phyloP scores from a whole-genome alignment of 495 filamentous ascomycete genomes.

The Hypoxylon lenormandii region DNA sequence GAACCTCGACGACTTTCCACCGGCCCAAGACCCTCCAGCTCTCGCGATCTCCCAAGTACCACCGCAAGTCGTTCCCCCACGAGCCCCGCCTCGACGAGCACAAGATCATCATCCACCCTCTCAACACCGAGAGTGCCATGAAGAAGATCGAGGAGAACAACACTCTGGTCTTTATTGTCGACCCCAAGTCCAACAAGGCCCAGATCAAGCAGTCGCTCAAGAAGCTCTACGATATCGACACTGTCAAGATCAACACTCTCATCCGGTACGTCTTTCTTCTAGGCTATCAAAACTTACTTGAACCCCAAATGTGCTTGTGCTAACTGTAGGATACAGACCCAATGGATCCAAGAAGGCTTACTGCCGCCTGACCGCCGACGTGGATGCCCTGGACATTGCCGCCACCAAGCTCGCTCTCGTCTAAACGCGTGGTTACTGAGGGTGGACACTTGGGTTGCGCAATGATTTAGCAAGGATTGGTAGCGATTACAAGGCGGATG shows the following conservation, averaged over 20 bases:
- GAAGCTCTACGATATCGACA: conserved; percentile 99
- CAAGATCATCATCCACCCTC: conserved; percentile 83
- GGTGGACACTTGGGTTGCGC: conserved; percentile 30
- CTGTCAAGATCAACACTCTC: conserved; percentile 98
- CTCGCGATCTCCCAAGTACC: conserved; percentile 88
- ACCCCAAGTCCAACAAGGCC: conserved; percentile 98
- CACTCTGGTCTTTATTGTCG: conserved; percentile 98
- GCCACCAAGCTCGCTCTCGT: conserved; percentile 98
- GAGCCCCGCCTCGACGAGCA: conserved; percentile 90
- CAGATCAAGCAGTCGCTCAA: conserved; percentile 99
- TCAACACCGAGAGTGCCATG: conserved; percentile 99
- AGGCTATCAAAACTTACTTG: background rate
- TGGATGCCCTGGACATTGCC: conserved; percentile 98
- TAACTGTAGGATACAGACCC: conserved; percentile 67
- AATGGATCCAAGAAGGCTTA: conserved; percentile 99
- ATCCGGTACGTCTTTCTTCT: conserved; percentile 80
- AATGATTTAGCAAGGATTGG: conserved; percentile 37
- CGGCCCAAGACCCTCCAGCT: conserved; percentile 81
- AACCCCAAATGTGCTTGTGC: background rate
- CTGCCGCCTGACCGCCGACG: conserved; percentile 90
- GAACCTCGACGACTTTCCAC: conserved; percentile 95
- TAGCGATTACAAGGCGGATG: conserved; percentile 22
- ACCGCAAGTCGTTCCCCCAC: conserved; percentile 91
- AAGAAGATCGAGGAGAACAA: conserved; percentile 99
- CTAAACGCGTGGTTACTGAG: conserved; percentile 62